phyloP scores from a whole-genome alignment of 192 early-diverging fungal species.

The Gaertneriomyces sp. region DNA sequence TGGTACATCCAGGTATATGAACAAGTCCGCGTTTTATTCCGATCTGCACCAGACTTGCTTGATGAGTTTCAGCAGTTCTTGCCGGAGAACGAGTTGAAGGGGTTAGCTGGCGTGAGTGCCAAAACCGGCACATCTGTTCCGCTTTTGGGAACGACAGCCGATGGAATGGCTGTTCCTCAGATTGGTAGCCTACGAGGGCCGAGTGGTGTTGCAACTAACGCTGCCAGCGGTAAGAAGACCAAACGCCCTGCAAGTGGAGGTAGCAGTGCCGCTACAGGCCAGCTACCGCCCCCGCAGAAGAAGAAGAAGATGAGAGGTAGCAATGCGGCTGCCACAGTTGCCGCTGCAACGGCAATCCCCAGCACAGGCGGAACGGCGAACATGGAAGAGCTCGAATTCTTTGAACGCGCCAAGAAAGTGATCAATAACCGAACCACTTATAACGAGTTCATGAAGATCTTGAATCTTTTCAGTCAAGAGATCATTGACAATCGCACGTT shows the following conservation, averaged over 20 bases:
- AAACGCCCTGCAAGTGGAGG: constrained; percentile 21
- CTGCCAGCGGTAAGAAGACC: constrained; percentile 31
- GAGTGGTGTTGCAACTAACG: not conserved
- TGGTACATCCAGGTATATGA: constrained; percentile 68
- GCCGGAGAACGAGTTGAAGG: constrained; percentile 69
- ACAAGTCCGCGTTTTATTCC: constrained; percentile 88
- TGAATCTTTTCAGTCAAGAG: constrained; percentile 93
- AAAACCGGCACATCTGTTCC: constrained; percentile 30
- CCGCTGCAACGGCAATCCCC: not conserved
- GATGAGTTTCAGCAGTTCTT: constrained; percentile 99
- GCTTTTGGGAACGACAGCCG: constrained; percentile 40
- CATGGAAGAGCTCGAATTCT: constrained; percentile 85
- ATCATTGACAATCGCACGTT: constrained; percentile 81
- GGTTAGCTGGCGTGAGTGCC: constrained; percentile 26
- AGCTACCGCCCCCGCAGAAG: no score
- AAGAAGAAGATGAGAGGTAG: not conserved
- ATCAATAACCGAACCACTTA: constrained; percentile 86
- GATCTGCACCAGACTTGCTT: constrained; percentile 79
- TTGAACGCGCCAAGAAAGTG: constrained; percentile 83
- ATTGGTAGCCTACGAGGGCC: not conserved
- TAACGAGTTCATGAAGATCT: constrained; percentile 93
- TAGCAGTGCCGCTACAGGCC: not conserved
- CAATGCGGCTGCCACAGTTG: not conserved
- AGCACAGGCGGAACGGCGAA: constrained; percentile 11
- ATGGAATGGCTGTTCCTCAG: constrained; percentile 45